These are phyloP conservation scores for Lepidium africanum DNA, from an alignment of 345 rosid species.

Conservation along the genomic window DNA sequence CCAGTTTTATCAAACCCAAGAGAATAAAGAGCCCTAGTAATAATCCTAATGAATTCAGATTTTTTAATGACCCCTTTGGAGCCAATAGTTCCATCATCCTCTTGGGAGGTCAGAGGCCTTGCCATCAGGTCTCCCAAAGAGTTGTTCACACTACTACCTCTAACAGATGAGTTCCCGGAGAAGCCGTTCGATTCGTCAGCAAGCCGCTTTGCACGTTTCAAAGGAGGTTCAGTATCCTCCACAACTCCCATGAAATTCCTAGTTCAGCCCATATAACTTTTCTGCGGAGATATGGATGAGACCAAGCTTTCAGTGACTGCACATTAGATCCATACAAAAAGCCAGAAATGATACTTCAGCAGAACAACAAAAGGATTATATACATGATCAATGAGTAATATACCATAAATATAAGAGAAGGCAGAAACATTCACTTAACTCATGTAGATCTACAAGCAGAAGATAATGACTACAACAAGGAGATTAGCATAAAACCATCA, in stretches of 20 bases:
- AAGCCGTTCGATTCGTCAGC: slow-evolving; percentile 36
- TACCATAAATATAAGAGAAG: not conserved
- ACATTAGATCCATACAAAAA: slow-evolving; percentile 1
- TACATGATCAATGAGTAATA: slow-evolving; percentile 11
- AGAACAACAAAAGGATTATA: not conserved
- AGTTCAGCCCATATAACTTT: slow-evolving; percentile 48
- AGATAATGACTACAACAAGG: not conserved
- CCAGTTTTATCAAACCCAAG: slow-evolving; percentile 61
- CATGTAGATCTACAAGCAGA: slow-evolving; percentile 8
- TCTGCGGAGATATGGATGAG: slow-evolving; percentile 8
- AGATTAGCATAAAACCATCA: not conserved
- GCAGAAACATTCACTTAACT: not conserved
- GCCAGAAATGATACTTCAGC: not conserved
- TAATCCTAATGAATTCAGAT: slow-evolving; percentile 51
- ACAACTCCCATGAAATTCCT: slow-evolving; percentile 64
- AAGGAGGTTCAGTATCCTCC: slow-evolving; percentile 67
- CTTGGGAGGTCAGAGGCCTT: slow-evolving; percentile 58
- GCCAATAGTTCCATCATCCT: slow-evolving; percentile 47
- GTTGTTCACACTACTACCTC: slow-evolving; percentile 30
- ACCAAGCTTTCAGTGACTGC: not conserved
- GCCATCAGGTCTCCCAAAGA: slow-evolving; percentile 65
- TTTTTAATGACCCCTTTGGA: slow-evolving; percentile 53
- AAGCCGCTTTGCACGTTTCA: slow-evolving; percentile 46
- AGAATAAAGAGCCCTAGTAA: slow-evolving; percentile 57
- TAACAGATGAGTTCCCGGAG: slow-evolving; percentile 30